Base-by-base conservation (phyloP, 192 early-diverging fungal genomes). In the Obelidium mucronatum region DNA sequence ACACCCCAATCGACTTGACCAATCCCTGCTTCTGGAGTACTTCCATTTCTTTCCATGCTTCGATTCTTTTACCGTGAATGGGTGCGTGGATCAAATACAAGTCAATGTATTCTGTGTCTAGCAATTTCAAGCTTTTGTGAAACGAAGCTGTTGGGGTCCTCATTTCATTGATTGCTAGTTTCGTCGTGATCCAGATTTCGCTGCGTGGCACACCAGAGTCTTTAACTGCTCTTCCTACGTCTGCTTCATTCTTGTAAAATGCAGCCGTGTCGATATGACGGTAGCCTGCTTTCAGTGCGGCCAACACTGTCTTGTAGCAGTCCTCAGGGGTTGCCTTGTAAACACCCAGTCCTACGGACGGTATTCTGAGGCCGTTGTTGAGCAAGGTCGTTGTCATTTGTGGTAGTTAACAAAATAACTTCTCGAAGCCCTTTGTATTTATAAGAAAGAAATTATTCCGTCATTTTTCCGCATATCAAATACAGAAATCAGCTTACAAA, bases 21-120 rank as follows among this genome's bases (percentile, higher is more conserved):
- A 92, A 92, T 73, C 92, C 91, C 24, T 84, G 79, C 22, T 87
- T 87, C 13, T 93, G 80, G 33, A 96, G 78, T 36, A 78, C 79
- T 84, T 97, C 96, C 92, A 98, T 92, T 2, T 87, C 93, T 39
- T 78, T 76, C 91, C 93, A 98, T 0, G 94, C 94, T 56, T 91
- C 83, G 62, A 63, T 4, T 24, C 70, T 13, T 51, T 28, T 56
- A 4, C 54, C 70, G 11, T 33, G 51, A 40, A 48, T 59, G 19
- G 90, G 90, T 2, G 86, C 87, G 74, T 94, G 92, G 33, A 95
- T 82, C 26, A 92, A 63, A 44, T 87, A 88, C 26, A 93, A 71
- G 77, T 93, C 91, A 37, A 93, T 55, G 65, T 90, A 91, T 6
- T 77, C 81, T 33, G 84, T 59, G 2, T 80, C 81, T 4, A 93